These are phyloP conservation scores for Phytophthora litchii DNA, from an alignment of 352 stramenopile species.

Conservation along the genomic window DNA sequence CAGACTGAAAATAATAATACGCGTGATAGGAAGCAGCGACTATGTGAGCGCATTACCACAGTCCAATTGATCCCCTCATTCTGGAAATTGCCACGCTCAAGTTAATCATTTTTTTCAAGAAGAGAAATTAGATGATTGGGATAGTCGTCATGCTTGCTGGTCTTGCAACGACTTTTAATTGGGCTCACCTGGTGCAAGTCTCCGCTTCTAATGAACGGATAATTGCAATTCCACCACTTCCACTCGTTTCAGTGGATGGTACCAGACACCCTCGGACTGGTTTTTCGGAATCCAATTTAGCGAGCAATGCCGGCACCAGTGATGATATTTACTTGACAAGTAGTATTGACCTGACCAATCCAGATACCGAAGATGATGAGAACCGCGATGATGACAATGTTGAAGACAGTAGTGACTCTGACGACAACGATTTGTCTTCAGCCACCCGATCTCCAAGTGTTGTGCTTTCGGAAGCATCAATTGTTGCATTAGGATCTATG, in stretches of 20 bases:
- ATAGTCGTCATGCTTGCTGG: neutral
- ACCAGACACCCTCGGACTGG: neutral
- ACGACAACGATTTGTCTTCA: neutral
- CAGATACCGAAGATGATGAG: neutral
- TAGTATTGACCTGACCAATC: neutral
- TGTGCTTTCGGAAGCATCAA: neutral
- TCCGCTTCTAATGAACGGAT: neutral
- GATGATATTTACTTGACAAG: neutral
- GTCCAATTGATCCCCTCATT: neutral
- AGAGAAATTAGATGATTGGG: neutral
- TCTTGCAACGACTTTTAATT: neutral
- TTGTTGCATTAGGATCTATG: neutral
- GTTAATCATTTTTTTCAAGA: neutral
- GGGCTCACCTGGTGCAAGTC: neutral
- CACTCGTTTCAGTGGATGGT: neutral
- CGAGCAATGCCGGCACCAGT: neutral
- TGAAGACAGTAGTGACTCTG: neutral
- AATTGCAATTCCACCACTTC: neutral
- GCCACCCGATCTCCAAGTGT: neutral
- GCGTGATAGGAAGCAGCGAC: neutral
- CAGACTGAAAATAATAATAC: neutral
- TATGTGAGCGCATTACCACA: neutral
- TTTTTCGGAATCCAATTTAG: neutral
- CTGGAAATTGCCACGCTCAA: neutral
- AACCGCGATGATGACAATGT: neutral